Evolutionary conservation across 495 filamentous ascomycete genomes (phyloP), one percentile per base, ranked within the genome.

Genomic region (Friedmanniomyces simplex): DNA sequence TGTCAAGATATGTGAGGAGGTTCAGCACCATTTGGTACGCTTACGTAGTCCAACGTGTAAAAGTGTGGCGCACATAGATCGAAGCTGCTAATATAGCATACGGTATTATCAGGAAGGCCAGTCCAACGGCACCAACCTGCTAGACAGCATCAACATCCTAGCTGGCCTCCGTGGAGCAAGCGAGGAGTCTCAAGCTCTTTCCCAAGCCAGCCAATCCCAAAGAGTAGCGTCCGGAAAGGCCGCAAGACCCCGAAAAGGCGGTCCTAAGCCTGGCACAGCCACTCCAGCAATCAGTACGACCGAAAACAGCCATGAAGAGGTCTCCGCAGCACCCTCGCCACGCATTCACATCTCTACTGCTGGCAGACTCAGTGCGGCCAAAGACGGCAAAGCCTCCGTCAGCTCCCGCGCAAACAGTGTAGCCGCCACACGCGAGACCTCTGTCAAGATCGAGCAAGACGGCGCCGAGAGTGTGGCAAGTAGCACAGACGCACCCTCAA

Each of bases 1-100:
- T 55, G 71, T 84, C 63, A 79, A 79, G 54, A 73, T 85, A 22
- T 77, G 76, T 43, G 83, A 87, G 58, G 79, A 85, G 43, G 77
- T 83, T 56, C 73, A 77, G 57, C 73, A 76, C 6, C 78, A 83
- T 45, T 71, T 83, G 36, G 51, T 54, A 43, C 20, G 51, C 21
- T 10, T 28, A 6, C 30, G 3, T 7, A 3, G 21, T 16, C 46
- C 22, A 12, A 8, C 7, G 12, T 24, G 12, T 49, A 3, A 12
- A 8, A 3, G 12, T 24, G 12, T 49, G 12, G 4, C 21, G 2
- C 20, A 43, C 20, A n/a, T 22, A n/a, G 4, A 5, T 13, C 46
- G 20, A 24, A 2, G 20, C 46, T 49, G 20, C 11, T 49, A 3
- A 49, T 24, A 24, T 6, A 24, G 3, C 20, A 24, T 49, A n/a